Conservation (phyloP, 306 rosid genomes). For the Vigna nakashimae region DNA sequence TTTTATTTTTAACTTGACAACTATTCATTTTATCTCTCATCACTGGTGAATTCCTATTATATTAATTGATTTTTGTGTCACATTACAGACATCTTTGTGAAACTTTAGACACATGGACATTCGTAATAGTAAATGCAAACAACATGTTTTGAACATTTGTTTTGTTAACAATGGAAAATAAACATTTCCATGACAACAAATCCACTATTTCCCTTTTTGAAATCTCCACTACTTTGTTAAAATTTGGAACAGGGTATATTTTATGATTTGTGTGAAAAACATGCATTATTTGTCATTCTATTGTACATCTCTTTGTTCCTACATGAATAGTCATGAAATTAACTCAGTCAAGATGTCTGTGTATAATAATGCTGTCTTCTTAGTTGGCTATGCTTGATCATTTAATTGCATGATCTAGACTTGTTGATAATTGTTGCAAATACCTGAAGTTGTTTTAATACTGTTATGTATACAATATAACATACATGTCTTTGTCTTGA, state of each 20-base stretch:
- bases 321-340: constrained; percentile 12
- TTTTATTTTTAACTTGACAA: neutral
- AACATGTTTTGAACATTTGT: neutral
- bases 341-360: constrained; percentile 2
- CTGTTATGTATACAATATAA: neutral
- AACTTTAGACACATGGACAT: constrained; percentile 11
- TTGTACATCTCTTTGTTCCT: neutral
- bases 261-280: constrained; percentile 5
- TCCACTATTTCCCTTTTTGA: neutral
- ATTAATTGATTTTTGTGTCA: constrained; percentile 29
- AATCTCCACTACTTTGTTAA: constrained; percentile 13
- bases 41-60: constrained; percentile 21
- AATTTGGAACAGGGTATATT: neutral
- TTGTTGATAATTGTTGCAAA: constrained; percentile 12
- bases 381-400: constrained; percentile 1
- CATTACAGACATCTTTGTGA: neutral
- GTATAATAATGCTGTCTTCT: neutral
- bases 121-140: neutral
- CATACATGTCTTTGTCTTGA: constrained; percentile 10
- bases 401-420: constrained; percentile 14
- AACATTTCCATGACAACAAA: constrained; percentile 3
- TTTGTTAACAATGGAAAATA: neutral
- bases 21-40: constrained; percentile 27
- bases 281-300: constrained; percentile 20
- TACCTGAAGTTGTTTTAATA: neutral